Percentiles rank a stretch among this genome's conserved stretches.
phyloP scores from a whole-genome alignment of 352 stramenopile genomes.

The Globisporangium cystogenes region DNA sequence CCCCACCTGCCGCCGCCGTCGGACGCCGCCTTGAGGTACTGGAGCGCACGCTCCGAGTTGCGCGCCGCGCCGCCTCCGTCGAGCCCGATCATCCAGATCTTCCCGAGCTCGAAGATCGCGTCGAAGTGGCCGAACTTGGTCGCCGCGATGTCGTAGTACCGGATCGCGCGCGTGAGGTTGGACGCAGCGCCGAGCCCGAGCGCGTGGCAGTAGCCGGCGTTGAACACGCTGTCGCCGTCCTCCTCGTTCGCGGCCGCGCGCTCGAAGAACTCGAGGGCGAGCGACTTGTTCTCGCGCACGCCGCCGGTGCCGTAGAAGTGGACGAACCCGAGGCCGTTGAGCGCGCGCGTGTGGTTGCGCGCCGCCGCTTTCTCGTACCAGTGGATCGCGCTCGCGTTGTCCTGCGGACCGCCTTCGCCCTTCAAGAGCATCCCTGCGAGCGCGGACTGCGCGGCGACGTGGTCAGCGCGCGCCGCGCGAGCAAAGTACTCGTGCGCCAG shows the following conservation, averaged over 20 bases:
- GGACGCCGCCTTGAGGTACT: conserved; percentile 56
- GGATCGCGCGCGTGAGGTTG: conserved; percentile 52
- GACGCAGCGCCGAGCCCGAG: conserved; percentile 46
- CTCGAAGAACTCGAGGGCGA: conserved; percentile 80
- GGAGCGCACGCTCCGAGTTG: conserved; percentile 20
- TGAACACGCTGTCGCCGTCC: conserved; percentile 89
- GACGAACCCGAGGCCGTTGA: conserved; percentile 89
- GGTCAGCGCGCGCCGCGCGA: conserved; percentile 47
- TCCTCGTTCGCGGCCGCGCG: conserved; percentile 62
- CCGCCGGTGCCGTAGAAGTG: conserved; percentile 80
- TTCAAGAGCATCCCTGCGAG: conserved; percentile 86
- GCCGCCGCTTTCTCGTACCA: conserved; percentile 71
- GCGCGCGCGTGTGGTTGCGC: conserved; percentile 65
- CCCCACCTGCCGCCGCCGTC: conserved; percentile 70
- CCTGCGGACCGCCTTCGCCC: conserved; percentile 68
- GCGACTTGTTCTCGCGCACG: conserved; percentile 65
- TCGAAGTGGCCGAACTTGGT: conserved; percentile 84
- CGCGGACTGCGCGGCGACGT: conserved; percentile 55
- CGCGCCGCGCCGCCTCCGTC: conserved; percentile 13
- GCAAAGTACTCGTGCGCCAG: conserved; percentile 74
- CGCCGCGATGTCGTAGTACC: conserved; percentile 57
- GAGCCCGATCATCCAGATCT: conserved; percentile 37
- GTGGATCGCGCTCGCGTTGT: conserved; percentile 68
- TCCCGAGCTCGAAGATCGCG: conserved; percentile 70
- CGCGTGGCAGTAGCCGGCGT: conserved; percentile 80